These are phyloP conservation scores for Pythium insidiosum DNA, from an alignment of 352 stramenopile genomes.

Conservation along the genomic window DNA sequence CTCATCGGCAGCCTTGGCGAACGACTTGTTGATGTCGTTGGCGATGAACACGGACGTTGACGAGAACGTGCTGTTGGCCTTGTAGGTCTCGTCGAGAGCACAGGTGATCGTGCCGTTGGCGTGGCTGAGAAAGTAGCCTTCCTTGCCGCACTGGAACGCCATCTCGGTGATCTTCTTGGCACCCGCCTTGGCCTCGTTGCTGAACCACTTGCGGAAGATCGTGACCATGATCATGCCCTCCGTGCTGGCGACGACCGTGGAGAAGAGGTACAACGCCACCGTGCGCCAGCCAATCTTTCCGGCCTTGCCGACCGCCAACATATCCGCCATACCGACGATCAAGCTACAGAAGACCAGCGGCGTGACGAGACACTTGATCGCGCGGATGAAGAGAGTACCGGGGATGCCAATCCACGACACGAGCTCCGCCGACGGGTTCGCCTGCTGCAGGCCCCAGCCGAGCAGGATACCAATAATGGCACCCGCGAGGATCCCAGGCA, in stretches of 20 bases:
- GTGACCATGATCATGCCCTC: conserved; percentile 11
- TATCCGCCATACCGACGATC: conserved; percentile 27
- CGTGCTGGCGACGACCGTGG: conserved; percentile 5
- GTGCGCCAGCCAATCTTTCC: conserved; percentile 25
- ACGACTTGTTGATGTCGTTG: conserved; percentile 14
- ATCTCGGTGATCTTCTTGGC: conserved; percentile 1
- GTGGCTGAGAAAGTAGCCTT: conserved; percentile 14
- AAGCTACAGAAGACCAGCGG: conserved; percentile 35
- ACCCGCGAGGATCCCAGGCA: conserved; percentile 12
- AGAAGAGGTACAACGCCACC: conserved; percentile 16
- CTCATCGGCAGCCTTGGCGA: conserved; percentile 1
- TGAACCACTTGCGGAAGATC: conserved; percentile 11
- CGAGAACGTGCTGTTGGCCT: conserved; percentile 6
- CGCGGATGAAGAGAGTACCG: conserved; percentile 32
- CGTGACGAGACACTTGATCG: conserved; percentile 38
- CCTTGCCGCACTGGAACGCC: conserved; percentile 8
- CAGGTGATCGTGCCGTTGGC: conserved; percentile 12
- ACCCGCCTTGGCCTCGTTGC: conserved; percentile 4
- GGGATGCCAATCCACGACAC: conserved; percentile 28
- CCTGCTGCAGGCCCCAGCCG: conserved; percentile 4
- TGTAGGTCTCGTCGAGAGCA: conserved; percentile 11
- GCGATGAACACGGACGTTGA: conserved; percentile 11
- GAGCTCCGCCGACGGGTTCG: conserved; percentile 3
- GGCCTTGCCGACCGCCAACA: conserved; percentile 27
- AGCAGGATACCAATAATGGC: conserved; percentile 9